phyloP scores from a whole-genome alignment of 1,284 basidiomycete species.

The Melanopsichium pennsylvanicum region DNA sequence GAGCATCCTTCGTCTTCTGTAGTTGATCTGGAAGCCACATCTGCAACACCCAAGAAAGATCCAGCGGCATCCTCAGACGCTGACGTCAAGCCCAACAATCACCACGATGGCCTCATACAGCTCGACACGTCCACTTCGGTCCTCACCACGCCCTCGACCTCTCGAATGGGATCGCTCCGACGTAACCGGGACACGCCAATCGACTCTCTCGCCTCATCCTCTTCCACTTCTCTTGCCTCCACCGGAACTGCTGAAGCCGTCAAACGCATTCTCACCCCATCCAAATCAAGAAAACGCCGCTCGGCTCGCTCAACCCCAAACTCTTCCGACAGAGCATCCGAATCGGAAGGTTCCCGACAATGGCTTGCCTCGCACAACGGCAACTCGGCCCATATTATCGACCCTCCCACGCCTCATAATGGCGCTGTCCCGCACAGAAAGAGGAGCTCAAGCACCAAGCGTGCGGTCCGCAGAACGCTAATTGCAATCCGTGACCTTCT shows the following conservation, averaged over 20 bases:
- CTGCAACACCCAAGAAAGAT: conserved; percentile 20
- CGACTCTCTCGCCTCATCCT: conserved; percentile 3
- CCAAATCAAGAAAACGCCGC: conserved; percentile 8
- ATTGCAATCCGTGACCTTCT: conserved; percentile 29
- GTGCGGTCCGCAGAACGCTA: conserved; percentile 17
- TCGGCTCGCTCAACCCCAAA: conserved; percentile 12
- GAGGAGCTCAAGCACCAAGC: conserved; percentile 3
- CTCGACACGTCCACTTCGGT: conserved; percentile 6
- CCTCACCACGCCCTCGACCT: conserved; percentile 11
- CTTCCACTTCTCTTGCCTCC: conserved; percentile 19
- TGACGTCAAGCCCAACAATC: conserved; percentile 7
- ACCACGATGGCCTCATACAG: background rate
- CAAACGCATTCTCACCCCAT: conserved; percentile 22
- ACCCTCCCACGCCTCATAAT: background rate
- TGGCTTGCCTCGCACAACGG: conserved; percentile 14
- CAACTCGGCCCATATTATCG: background rate
- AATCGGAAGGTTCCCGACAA: conserved; percentile 17
- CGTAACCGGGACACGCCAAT: conserved; percentile 1
- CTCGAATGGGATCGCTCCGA: conserved; percentile 13
- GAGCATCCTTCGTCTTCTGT: conserved; percentile 21
- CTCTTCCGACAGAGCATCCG: conserved; percentile 11
- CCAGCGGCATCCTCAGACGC: background rate
- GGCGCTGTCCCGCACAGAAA: background rate
- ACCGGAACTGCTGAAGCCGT: conserved; percentile 28
- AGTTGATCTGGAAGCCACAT: conserved; percentile 23